Evolutionary conservation across 2,329 filamentous ascomycete species (phyloP).

Genomic region (Neonectria punicea): DNA sequence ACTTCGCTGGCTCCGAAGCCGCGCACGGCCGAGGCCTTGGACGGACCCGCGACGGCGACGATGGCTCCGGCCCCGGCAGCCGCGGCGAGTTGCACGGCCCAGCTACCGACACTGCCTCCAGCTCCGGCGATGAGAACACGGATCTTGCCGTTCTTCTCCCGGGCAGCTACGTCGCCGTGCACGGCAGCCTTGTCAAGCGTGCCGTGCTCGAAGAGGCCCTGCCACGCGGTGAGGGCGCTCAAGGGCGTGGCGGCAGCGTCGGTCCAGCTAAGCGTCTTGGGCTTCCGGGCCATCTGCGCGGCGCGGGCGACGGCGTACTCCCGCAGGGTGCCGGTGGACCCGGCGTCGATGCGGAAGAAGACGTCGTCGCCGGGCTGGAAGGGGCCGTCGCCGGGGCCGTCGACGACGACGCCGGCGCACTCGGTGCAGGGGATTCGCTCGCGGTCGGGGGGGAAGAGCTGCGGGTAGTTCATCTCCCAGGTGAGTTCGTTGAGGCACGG

Average conservation of each 20-base stretch:
- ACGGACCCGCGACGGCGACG: conserved; percentile 46
- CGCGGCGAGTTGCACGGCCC: conserved; percentile 1
- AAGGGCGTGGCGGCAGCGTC: conserved; percentile 52
- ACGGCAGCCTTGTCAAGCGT: conserved; percentile 43
- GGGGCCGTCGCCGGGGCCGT: conserved; percentile 39
- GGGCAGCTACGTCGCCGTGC: conserved; percentile 41
- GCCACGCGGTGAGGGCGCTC: conserved; percentile 54
- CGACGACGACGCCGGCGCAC: conserved; percentile 42
- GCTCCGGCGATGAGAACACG: conserved; percentile 22
- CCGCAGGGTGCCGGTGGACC: conserved; percentile 43
- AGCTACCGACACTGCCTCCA: too few relatives aligned
- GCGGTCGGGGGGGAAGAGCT: conserved; percentile 33
- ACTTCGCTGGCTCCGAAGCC: conserved; percentile 50
- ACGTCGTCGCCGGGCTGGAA: conserved; percentile 51
- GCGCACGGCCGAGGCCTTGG: conserved; percentile 45
- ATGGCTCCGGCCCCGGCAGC: conserved; percentile 46
- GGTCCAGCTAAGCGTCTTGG: conserved; percentile 45
- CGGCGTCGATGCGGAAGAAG: conserved; percentile 45
- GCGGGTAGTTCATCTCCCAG: conserved; percentile 43
- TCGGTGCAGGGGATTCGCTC: conserved; percentile 52
- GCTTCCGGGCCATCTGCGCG: conserved; percentile 49
- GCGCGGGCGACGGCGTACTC: conserved; percentile 48
- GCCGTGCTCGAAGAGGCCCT: conserved; percentile 52
- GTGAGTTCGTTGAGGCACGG: conserved; percentile 47
- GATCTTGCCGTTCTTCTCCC: conserved; percentile 36